These are phyloP conservation scores for Oenanthe javanica DNA, from an alignment of 140 eudicot species.

Conservation along the genomic window DNA sequence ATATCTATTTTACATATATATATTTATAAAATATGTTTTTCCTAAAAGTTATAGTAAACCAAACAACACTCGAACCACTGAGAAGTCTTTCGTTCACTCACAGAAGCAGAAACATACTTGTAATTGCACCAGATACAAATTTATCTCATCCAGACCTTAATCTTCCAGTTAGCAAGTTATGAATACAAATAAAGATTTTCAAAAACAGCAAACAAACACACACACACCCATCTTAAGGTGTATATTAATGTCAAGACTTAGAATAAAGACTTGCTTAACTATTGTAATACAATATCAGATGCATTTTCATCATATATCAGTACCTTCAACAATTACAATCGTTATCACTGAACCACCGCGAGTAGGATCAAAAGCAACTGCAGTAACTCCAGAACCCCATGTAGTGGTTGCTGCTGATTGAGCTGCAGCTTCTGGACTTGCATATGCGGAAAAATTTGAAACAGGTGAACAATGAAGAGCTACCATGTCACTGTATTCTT, in stretches of 20 bases:
- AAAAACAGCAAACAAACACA: background rate
- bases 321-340: conserved; percentile 96
- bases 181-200: background rate
- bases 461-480: conserved; percentile 96
- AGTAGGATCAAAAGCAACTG: conserved; percentile 99
- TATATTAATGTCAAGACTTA: background rate
- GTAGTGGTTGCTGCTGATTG: conserved; percentile 93
- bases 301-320: conserved; percentile 2
- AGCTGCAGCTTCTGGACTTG: conserved; percentile 93
- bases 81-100: background rate
- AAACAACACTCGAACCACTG: background rate
- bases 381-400: conserved; percentile 99
- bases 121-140: background rate
- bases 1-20: no score
- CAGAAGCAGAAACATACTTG: background rate
- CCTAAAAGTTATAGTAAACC: background rate
- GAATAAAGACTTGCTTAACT: background rate
- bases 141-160: background rate
- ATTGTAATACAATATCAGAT: conserved; percentile 8
- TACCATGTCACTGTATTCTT: conserved; percentile 64
- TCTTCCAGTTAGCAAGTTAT: background rate
- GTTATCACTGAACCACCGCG: conserved; percentile 96
- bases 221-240: background rate
- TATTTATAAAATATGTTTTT: background rate
- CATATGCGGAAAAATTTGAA: conserved; percentile 96